Percentiles rank a stretch among this genome's conserved stretches.
Evolutionary conservation across 2,329 filamentous ascomycete genomes (phyloP).

Genomic region (Sclerotinia nivalis): DNA sequence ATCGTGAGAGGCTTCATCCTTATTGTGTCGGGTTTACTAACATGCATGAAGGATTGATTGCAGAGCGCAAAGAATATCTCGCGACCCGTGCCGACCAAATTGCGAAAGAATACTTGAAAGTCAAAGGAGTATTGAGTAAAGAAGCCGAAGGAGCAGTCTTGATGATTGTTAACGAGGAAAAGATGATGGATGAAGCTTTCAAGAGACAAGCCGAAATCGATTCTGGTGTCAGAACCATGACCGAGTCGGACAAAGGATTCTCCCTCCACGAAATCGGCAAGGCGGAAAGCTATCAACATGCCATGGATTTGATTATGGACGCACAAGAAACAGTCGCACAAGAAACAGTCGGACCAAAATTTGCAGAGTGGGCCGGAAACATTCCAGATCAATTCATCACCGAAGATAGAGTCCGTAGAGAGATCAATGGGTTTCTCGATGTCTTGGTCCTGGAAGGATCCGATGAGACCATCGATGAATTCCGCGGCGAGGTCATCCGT

Average conservation of each 20-base stretch:
- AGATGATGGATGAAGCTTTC: not conserved
- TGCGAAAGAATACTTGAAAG: too few relatives aligned
- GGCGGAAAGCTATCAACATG: rapidly evolving
- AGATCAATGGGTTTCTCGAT: not conserved
- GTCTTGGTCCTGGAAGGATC: not conserved
- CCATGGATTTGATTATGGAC: not conserved
- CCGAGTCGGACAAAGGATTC: not conserved
- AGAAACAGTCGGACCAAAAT: not conserved
- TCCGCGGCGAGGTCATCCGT: not conserved
- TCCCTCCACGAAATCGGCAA: not conserved
- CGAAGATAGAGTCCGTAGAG: not conserved
- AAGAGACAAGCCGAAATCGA: conserved; percentile 14
- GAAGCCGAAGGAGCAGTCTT: not conserved
- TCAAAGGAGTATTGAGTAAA: rapidly evolving
- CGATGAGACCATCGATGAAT: not conserved
- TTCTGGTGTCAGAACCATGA: conserved; percentile 2
- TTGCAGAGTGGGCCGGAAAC: not conserved
- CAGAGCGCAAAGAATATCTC: not conserved
- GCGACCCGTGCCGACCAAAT: rapidly evolving
- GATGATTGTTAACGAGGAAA: not conserved
- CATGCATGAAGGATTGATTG: not conserved
- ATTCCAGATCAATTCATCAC: not conserved
- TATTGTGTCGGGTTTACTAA: conserved; percentile 11
- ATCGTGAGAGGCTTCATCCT: not conserved
- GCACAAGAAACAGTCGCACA: not conserved